Evolutionary conservation across 2,329 filamentous ascomycete species (phyloP), one percentile per base, ranked within the genome.

Genomic region (Fusarium sp.): DNA sequence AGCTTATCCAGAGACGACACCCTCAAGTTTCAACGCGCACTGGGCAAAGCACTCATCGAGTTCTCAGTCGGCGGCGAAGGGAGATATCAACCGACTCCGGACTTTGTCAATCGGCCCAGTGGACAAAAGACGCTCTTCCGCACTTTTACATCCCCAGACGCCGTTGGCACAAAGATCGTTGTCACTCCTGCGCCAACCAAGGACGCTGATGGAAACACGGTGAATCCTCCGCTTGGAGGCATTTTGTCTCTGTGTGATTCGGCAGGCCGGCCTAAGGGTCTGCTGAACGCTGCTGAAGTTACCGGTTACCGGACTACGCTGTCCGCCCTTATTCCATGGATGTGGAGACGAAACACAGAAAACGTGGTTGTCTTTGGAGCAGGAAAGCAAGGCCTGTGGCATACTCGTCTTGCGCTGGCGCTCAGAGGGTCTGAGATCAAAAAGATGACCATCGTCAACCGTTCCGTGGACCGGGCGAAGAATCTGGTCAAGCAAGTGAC

Each of bases 331-430:
- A 79, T 89, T 66, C 82, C 89, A 19, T 84, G 84, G 71, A 79
- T 83, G 14, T 75, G 65, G 57, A 61, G 71, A 53, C 27, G 52
- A 21, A 32, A 41, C 3, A 66, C 71, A 0, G 49, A 85, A 65
- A 85, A 84, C 14, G 66, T 90, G 2, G 81, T 86, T 5, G 81
- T 91, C 27, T 91, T 91, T 65, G 88, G 89, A 1, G 88, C 87
- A 0, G 88, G 88, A 27, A 86, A 84, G 62, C 88, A 91, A 73
- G 89, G 88, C 1, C 85, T 88, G 68, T 92, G 88, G 88, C 88
- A 91, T 67, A 83, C 88, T 9, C 82, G 87, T 1, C 80, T 91
- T 6, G 85, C 88, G 0, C 73, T 91, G 3, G 76, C 88, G 3
- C 78, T 90, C 0, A 57, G 71, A 4, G 71, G 71, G 0, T 33